Base-by-base conservation (phyloP, 75 land plant species). In the Sequoia sempervirens region DNA sequence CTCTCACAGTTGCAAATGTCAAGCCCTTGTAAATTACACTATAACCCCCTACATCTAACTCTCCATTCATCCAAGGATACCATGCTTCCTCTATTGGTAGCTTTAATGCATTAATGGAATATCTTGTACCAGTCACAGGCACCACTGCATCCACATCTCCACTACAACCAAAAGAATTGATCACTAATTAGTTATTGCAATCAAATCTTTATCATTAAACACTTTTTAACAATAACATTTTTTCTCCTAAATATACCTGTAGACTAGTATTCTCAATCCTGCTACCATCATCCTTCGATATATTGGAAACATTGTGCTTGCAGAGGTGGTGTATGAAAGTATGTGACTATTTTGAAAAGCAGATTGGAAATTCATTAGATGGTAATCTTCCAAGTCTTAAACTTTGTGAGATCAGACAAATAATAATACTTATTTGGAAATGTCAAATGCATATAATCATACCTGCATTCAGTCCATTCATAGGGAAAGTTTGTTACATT, bases 1-100 rank as follows among this genome's bases (percentile, higher is more conserved):
- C 93, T 86, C 94, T 87, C 11, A 94, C 91, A 0, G 96, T 92
- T 0, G 85, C 91, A 53, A 91, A 90, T 83, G 93, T 92, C 13
- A 94, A 18, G 23, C 90, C 93, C 46, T 85, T 26, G 78, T 88
- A 94, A 14, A 83, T 84, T 79, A 88, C 83, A 23, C 84, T 80
- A 43, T 83, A 91, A 2, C 94, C 94, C 50, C 91, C 96, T 26
- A 94, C 90, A 90, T 89, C 81, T 37, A 47, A 2, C 7, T 74
- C 82, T 18, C 56, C 36, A 32, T 47, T 47, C 36, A 50, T 28
- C 87, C 87, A 86, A 6, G 87, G 69, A 38, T 81, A 83, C 87
- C 87, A 86, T 41, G 23, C 17, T 18, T 15, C 69, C 45, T 73
- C 30, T n/a, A 80, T 75, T 37, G 70, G 58, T 8, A 86, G 84